Evolutionary conservation across 148 eudicot genomes (phyloP), one percentile per base, ranked within the genome.

Genomic region (Tetragonia tetragonoides): DNA sequence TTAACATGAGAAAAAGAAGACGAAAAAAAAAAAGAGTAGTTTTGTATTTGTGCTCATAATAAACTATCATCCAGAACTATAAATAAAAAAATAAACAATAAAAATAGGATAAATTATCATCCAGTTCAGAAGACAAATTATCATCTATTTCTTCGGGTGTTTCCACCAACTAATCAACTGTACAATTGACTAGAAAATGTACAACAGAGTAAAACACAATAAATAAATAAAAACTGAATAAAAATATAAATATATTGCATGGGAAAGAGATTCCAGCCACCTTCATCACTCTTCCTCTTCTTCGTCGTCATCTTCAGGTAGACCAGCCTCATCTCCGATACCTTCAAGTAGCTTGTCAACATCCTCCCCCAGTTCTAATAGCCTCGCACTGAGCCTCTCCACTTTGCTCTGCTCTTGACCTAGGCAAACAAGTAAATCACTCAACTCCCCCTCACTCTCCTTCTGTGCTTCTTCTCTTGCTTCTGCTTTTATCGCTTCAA

Each of bases 331-430:
- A 63, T 95, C 97, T 24, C 96, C 99, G 16, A 95, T 84, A 38
- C 92, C 99, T 83, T 95, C 98, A 28, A 95, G 95, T 72, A 95
- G 80, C 65, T 83, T 80, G 34, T 95, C 98, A 1, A 95, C 95
- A 78, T 93, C 95, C 78, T 90, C 98, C 8, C 98, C 97, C 74
- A 95, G 79, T 80, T 91, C 97, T 74, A 80, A 21, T 75, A 95
- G 79, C 79, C 90, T 90, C 2, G 85, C 62, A 38, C 86, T 89
- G 49, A 95, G 92, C 83, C 78, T 88, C 81, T 95, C 99, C 7
- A 95, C 99, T 78, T 87, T 92, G 80, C 90, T 95, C 85, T 95
- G 99, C 73, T 95, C 99, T 90, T 95, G 99, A 46, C 99, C 99
- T 34, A 95, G 88, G 78, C 99, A 95, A 40, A 95, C 93, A 24